Conservation (phyloP, 805 yeast species). For the Vanderwaltozyma yarrowii region DNA sequence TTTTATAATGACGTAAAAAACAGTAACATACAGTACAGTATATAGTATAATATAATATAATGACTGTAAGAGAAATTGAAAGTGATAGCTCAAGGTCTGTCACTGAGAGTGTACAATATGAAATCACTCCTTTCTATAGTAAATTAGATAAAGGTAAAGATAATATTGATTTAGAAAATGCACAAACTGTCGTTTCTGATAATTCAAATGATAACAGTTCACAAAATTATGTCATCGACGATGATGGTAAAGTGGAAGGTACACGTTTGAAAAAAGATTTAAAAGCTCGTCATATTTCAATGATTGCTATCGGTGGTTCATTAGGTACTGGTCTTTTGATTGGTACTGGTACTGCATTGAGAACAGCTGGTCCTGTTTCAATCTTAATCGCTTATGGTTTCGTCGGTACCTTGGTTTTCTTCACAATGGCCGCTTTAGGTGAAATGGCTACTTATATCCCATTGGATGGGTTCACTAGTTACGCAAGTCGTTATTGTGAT, state of each 20-base stretch:
- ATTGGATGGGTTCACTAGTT: conserved; percentile 56
- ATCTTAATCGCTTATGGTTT: conserved; percentile 51
- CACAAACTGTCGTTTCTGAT: neutral
- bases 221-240: neutral
- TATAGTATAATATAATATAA: too few species aligned
- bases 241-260: conserved; percentile 11
- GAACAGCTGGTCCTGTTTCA: conserved; percentile 55
- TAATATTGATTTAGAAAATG: neutral
- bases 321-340: conserved; percentile 72
- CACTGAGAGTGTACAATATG: neutral
- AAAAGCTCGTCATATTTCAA: conserved; percentile 51
- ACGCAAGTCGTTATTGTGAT: conserved; percentile 41
- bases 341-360: conserved; percentile 63
- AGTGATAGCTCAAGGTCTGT: neutral
- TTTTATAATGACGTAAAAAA: too few species aligned
- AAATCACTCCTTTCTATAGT: neutral
- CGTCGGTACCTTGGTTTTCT: conserved; percentile 62
- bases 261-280: conserved; percentile 17
- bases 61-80: neutral
- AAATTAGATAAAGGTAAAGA: neutral
- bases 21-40: too few species aligned
- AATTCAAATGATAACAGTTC: neutral
- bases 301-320: conserved; percentile 80
- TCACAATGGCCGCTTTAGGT: conserved; percentile 59
- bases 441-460: conserved; percentile 64